Evolutionary conservation across 306 rosid genomes (phyloP), one percentile per base, ranked within the genome.

Genomic region (Vicia sativa): DNA sequence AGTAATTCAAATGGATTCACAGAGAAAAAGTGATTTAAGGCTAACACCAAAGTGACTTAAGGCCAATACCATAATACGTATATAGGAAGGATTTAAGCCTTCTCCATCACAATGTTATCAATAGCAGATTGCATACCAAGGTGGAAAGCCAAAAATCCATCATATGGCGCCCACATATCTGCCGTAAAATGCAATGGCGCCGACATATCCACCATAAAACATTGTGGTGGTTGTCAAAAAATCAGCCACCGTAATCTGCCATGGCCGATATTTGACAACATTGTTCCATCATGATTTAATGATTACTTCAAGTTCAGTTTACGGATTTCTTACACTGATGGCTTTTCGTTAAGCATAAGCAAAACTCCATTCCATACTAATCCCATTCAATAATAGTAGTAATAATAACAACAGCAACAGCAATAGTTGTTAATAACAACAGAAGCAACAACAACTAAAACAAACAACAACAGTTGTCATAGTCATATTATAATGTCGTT

Each of bases 401-500:
- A 46, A 15, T 16, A 48, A 50, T 9, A 19, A 11, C 3, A 52
- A 50, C 31, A 19, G 5, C n/a, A 19, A 19, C 57, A 52, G 11
- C 8, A 45, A 44, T 29, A 72, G 59, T 55, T 16, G 42, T 14
- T 21, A 13, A 25, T 21, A 44, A 23, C 35, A 61, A 34, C 45
- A 18, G 67, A 1, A 45, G 19, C 45, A 18, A 9, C 38, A 13
- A 11, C 11, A 37, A 49, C 9, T n/a, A 56, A 4, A 52, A 11
- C 19, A 58, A 15, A 70, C 12, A 53, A 8, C 18, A 53, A 8
- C 18, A 29, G 46, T 55, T 15, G 28, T 34, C 11, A 7, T 35
- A 46, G 11, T 61, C 35, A 21, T 53, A 21, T 29, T 44, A 65
- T 37, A 54, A 68, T 69, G 62, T 45, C 70, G 62, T 72, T 60